Evolutionary conservation across 768 basidiomycete genomes (phyloP).

Genomic region (Lentinus brumalis): DNA sequence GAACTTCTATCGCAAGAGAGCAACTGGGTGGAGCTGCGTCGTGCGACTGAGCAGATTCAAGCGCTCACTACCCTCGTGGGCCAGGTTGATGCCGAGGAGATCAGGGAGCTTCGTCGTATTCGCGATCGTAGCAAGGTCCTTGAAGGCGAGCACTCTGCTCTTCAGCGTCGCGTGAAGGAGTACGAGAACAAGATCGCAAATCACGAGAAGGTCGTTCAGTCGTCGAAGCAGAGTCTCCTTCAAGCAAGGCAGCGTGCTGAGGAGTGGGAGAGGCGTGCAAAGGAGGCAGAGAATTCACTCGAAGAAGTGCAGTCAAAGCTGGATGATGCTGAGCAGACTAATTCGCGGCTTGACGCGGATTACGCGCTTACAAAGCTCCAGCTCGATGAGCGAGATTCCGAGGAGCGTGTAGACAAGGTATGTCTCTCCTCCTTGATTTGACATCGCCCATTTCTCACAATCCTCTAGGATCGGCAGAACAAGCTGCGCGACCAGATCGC

Average conservation of each 20-base stretch:
- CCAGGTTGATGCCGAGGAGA: slow-evolving; percentile 68
- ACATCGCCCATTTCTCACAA: background rate
- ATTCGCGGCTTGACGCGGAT: slow-evolving; percentile 70
- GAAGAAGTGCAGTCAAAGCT: slow-evolving; percentile 60
- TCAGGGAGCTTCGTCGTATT: slow-evolving; percentile 66
- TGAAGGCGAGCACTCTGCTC: slow-evolving; percentile 64
- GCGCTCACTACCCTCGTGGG: slow-evolving; percentile 60
- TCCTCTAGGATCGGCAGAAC: slow-evolving; percentile 64
- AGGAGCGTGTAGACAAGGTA: slow-evolving; percentile 70
- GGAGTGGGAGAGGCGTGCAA: slow-evolving; percentile 82
- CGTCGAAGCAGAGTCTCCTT: slow-evolving; percentile 62
- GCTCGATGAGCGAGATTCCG: slow-evolving; percentile 74
- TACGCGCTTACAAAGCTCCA: slow-evolving; percentile 66
- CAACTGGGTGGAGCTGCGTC: slow-evolving; percentile 80
- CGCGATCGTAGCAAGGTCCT: slow-evolving; percentile 59
- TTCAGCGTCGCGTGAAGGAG: slow-evolving; percentile 76
- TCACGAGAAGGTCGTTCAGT: slow-evolving; percentile 58
- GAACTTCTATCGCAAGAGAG: slow-evolving; percentile 59
- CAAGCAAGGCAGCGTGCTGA: slow-evolving; percentile 77
- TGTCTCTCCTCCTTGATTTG: slow-evolving; percentile 2
- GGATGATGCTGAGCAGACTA: slow-evolving; percentile 67
- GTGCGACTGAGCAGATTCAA: slow-evolving; percentile 73
- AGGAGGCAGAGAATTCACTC: slow-evolving; percentile 66
- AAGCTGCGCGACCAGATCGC: slow-evolving; percentile 69
- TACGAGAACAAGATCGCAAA: slow-evolving; percentile 62